Evolutionary conservation across 345 rosid species (phyloP), one percentile per base, ranked within the genome.

Genomic region (Dimocarpus longan): DNA sequence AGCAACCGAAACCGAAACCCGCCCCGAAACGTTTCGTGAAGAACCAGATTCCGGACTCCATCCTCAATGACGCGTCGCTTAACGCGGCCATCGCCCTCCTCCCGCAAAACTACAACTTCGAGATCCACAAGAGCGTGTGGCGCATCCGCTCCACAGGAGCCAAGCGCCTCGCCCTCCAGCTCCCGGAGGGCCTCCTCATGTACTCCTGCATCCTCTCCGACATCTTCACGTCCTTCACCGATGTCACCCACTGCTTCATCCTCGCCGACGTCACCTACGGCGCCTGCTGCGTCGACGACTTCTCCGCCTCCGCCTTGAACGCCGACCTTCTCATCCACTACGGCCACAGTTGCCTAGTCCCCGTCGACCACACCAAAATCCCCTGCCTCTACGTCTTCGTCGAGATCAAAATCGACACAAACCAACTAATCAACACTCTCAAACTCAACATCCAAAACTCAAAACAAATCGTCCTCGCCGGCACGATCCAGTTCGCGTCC

Each of bases 311-410:
- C 63, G 92, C 99, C 4, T 86, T 95, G 15, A 86, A 88, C 8
- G 96, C 97, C 13, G 97, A 95, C 80, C 86, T 95, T 68, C 86
- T 95, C 10, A 91, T 95, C 56, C 99, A 93, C 74, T 95, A 92
- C 70, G 99, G 99, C 21, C 99, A 93, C 69, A 92, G 97, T 59
- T 95, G 99, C 73, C 89, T 95, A 32, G 97, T 95, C 5, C 99
- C 98, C 8, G 91, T 93, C 0, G 96, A 93, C 77, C 81, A 87
- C 28, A 88, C 98, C 3, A 80, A 88, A 74, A 85, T 95, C 50
- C 98, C 99, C 26, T 92, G 96, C 80, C 93, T 93, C 54, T 95
- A 95, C 81, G 95, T 95, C 71, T 95, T 95, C 74, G 98, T 95
- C 10, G 98, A 95, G 80, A 95, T 95, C 43, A 90, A 81, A 75